Evolutionary conservation across 805 yeast genomes (phyloP).

Genomic region (Saccharomyces paradoxus): DNA sequence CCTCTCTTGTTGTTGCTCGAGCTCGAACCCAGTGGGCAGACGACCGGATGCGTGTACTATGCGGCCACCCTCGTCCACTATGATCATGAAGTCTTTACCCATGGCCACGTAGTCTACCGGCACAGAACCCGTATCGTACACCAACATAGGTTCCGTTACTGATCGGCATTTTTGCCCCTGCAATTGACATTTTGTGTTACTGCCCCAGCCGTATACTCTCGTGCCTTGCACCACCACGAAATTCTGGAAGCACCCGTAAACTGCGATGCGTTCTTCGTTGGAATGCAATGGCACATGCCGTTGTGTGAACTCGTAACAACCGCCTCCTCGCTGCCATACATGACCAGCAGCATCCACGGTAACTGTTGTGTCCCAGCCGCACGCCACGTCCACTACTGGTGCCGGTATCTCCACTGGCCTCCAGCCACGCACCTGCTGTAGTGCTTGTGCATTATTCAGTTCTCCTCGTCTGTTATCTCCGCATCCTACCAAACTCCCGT

Average conservation of each 20-base stretch:
- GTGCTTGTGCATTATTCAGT: conserved; percentile 12
- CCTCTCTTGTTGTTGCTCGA: conserved; percentile 7
- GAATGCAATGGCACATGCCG: conserved; percentile 40
- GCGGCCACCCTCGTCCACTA: conserved; percentile 10
- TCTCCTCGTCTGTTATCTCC: conserved; percentile 59
- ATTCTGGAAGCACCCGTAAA: conserved; percentile 33
- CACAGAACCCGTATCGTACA: conserved; percentile 7
- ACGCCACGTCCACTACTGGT: conserved; percentile 42
- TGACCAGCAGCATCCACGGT: conserved; percentile 36
- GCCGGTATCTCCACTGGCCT: background rate
- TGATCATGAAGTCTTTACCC: conserved; percentile 25
- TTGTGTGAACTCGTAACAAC: conserved; percentile 27
- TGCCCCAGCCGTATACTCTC: conserved; percentile 42
- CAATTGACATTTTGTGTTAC: conserved; percentile 41
- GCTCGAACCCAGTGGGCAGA: conserved; percentile 14
- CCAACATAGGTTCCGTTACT: conserved; percentile 12
- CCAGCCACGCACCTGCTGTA: conserved; percentile 29
- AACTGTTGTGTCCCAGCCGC: conserved; percentile 77
- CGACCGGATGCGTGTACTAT: conserved; percentile 12
- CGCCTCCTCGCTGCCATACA: conserved; percentile 52
- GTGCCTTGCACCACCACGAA: conserved; percentile 52
- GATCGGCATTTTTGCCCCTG: conserved; percentile 19
- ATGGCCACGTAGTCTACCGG: conserved; percentile 14
- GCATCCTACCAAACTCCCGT: conserved; percentile 46
- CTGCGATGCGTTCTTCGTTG: conserved; percentile 28